phyloP scores from a whole-genome alignment of 768 basidiomycete genomes.

The Mycena alexandri region DNA sequence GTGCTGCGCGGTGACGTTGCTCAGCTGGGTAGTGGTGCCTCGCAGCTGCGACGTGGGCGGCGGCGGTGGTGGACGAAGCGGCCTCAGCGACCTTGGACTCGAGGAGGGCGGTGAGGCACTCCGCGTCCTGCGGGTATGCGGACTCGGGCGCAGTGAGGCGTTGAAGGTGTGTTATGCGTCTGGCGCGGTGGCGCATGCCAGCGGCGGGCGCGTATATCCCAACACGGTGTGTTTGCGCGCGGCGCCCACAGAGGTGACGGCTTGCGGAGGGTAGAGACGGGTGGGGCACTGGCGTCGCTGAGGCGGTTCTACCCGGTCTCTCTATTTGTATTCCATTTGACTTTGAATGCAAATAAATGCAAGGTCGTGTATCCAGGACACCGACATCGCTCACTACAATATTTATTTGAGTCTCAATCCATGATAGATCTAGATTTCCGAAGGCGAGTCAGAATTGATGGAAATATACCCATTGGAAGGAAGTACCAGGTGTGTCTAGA shows the following conservation, averaged over 20 bases:
- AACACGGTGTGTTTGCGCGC: conserved; percentile 23
- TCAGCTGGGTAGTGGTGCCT: conserved; percentile 27
- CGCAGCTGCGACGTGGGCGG: conserved; percentile 8
- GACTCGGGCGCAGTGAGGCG: conserved; percentile 32
- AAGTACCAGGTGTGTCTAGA: no score
- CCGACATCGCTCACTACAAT: no score
- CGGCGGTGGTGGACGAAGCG: no score
- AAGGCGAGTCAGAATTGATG: no score
- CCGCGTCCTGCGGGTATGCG: conserved; percentile 24
- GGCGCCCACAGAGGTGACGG: conserved; percentile 18
- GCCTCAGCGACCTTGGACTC: conserved; percentile 9
- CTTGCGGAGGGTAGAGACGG: no score
- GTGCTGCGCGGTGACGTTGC: conserved; percentile 14
- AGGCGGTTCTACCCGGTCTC: no score
- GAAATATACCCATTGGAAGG: no score
- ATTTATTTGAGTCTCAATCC: no score
- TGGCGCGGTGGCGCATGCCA: conserved; percentile 25
- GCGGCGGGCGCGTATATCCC: conserved; percentile 3
- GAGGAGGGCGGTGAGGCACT: conserved; percentile 25
- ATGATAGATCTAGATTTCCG: no score
- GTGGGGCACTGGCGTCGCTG: conserved; percentile 30
- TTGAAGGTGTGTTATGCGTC: conserved; percentile 35
- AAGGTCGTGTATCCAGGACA: no score
- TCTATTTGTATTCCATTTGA: no score
- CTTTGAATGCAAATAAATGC: no score